Evolutionary conservation across 345 rosid species (phyloP).

Genomic region (Lenwebbia sp.): DNA sequence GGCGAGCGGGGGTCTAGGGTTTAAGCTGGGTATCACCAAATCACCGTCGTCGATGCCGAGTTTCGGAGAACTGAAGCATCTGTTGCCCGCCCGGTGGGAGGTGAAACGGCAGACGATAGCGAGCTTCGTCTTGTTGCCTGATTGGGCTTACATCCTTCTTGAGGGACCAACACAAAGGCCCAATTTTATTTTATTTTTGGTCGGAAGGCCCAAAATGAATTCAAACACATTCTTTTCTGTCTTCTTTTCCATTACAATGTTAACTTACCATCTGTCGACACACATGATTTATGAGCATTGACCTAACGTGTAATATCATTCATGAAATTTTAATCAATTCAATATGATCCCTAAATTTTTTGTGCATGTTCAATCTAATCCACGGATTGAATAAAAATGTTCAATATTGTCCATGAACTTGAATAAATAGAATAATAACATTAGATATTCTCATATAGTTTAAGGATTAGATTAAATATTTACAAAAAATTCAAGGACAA

Average conservation of each 20-base stretch:
- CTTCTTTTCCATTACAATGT: not conserved
- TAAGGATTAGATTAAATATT: no score
- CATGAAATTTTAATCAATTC: rapidly evolving
- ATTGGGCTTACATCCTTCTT: not conserved
- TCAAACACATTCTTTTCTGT: not conserved
- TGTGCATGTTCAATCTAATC: no score
- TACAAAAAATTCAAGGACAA: no score
- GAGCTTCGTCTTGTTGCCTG: not conserved
- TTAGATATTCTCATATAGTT: no score
- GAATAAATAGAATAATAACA: no score
- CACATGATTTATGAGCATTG: not conserved
- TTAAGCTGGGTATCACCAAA: not conserved
- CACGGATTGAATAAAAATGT: no score
- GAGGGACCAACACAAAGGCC: not conserved
- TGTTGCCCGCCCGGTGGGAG: not conserved
- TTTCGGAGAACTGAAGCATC: not conserved
- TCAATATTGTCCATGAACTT: no score
- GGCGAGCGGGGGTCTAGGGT: not conserved
- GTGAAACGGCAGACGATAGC: not conserved
- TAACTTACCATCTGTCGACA: not conserved
- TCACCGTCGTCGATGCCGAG: not conserved
- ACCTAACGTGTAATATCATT: rapidly evolving
- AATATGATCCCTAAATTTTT: not conserved
- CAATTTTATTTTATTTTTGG: not conserved
- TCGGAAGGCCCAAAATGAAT: not conserved